Conservation (phyloP, 345 rosid genomes). For the Salix suchowensis region DNA sequence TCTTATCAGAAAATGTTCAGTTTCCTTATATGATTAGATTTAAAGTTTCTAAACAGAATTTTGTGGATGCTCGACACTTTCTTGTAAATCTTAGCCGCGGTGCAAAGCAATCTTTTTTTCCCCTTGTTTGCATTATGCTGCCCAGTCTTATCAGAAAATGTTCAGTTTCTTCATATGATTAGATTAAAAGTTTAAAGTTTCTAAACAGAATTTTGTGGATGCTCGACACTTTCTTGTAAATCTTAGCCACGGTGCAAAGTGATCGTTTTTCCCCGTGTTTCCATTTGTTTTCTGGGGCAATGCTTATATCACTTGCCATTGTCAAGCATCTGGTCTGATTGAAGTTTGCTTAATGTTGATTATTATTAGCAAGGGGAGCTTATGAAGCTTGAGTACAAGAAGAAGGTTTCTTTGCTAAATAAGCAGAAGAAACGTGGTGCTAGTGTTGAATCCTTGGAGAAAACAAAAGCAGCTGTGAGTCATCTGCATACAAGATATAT, state of each 20-base stretch:
- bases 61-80: not conserved
- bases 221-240: not conserved
- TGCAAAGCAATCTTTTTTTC: not conserved
- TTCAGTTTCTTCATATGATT: not conserved
- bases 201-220: not conserved
- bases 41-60: not conserved
- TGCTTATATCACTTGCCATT: not conserved
- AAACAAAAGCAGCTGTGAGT: constrained; percentile 86
- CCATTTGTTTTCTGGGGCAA: not conserved
- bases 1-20: not conserved
- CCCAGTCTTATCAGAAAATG: not conserved
- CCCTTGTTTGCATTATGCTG: not conserved
- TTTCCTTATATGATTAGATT: not conserved
- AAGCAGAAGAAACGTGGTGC: constrained; percentile 78
- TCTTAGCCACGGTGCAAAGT: not conserved
- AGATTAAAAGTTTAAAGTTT: not conserved
- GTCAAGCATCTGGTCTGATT: not conserved
- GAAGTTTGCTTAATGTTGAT: constrained; percentile 14
- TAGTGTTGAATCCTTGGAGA: constrained; percentile 75
- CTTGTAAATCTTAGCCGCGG: not conserved
- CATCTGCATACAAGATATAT: constrained; percentile 89
- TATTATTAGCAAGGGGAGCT: constrained; percentile 76
- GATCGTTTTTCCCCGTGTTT: not conserved
- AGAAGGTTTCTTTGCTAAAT: constrained; percentile 63
- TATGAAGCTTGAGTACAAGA: constrained; percentile 91